These are phyloP conservation scores for Podaxis sp. DNA, from an alignment of 768 basidiomycete genomes.

Conservation along the genomic window DNA sequence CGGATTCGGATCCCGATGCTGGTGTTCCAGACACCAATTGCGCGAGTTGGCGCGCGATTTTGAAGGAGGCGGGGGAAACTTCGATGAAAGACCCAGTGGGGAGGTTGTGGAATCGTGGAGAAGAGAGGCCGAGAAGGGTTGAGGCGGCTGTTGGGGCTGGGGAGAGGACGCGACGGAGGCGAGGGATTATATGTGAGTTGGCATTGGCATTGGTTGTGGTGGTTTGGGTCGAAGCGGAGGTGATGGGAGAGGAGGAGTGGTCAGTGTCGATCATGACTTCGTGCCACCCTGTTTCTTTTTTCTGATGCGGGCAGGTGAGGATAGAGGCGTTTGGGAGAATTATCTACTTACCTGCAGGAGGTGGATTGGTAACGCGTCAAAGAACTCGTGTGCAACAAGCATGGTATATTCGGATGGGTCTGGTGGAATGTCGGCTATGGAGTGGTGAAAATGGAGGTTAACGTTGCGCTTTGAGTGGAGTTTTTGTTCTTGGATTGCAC, in stretches of 20 bases:
- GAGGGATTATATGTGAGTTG: constrained; percentile 15
- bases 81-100: constrained; percentile 78
- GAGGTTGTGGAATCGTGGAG: constrained; percentile 66
- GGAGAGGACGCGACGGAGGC: constrained; percentile 68
- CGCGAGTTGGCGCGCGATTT: constrained; percentile 66
- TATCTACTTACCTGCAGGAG: constrained; percentile 66
- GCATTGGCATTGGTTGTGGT: constrained; percentile 14
- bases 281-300: constrained; percentile 77
- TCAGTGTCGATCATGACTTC: constrained; percentile 74
- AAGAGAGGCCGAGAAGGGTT: constrained; percentile 60
- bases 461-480: constrained; percentile 40
- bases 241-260: constrained; percentile 24
- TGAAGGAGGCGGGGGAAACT: constrained; percentile 71
- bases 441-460: constrained; percentile 68
- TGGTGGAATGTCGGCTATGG: constrained; percentile 63
- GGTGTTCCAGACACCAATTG: constrained; percentile 46
- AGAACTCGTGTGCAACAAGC: constrained; percentile 95
- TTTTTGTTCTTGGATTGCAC: constrained; percentile 56
- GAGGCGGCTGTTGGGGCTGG: constrained; percentile 50
- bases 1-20: constrained; percentile 9
- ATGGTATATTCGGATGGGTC: constrained; percentile 66
- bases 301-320: constrained; percentile 42
- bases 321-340: neutral
- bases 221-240: constrained; percentile 12
- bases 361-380: constrained; percentile 94